Conservation (phyloP, 345 rosid genomes). For the Durio zibethinus region DNA sequence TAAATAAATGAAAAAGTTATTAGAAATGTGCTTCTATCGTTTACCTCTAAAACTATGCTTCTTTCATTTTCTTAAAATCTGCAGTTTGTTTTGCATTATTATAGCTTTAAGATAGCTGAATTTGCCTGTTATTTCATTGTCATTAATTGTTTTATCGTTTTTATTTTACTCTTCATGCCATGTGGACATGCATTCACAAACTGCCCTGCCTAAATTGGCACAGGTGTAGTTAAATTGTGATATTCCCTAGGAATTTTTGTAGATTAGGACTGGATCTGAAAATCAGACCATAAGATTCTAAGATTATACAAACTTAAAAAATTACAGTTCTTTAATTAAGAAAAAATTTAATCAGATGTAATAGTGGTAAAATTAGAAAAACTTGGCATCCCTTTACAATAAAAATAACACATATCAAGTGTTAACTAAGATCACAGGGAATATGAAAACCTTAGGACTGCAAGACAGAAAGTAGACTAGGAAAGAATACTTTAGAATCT, state of each 20-base stretch:
- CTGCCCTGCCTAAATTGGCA: neutral
- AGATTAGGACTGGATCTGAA: neutral
- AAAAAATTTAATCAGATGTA: neutral
- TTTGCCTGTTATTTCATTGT: neutral
- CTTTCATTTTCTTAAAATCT: neutral
- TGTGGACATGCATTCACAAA: neutral
- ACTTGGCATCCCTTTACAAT: neutral
- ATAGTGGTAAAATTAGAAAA: neutral
- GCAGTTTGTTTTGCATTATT: neutral
- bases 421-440: neutral
- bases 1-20: neutral
- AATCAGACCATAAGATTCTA: neutral
- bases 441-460: neutral
- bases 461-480: neutral
- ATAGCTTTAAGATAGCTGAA: neutral
- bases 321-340: neutral
- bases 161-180: neutral
- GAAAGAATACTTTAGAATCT: neutral
- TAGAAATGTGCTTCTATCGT: neutral
- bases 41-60: neutral
- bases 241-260: neutral
- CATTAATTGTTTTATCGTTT: neutral
- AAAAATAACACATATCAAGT: neutral
- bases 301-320: neutral
- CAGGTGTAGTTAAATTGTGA: neutral